Percentiles rank a stretch among this genome's conserved stretches.
Conservation (phyloP, 192 early-diverging fungal species). For the Dissophora globulifera region DNA sequence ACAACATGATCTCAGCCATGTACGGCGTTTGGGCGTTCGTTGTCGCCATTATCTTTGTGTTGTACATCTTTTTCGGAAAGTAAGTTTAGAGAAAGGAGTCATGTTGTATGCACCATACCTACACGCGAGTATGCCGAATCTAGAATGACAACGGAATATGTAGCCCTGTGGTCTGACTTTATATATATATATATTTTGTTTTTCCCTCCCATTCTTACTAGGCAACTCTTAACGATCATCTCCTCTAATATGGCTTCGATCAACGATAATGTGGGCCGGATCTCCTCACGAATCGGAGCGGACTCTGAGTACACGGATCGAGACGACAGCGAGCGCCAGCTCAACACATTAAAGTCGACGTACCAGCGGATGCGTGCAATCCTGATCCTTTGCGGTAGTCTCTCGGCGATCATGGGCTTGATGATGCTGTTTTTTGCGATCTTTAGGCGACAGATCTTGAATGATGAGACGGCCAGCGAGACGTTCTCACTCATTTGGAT, state of each 20-base stretch:
- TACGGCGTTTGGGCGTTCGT: slow-evolving; percentile 48
- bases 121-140: no score
- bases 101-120: no score
- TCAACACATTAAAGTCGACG: slow-evolving; percentile 44
- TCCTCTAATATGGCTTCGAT: slow-evolving; percentile 53
- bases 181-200: no score
- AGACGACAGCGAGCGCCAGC: slow-evolving; percentile 50
- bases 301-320: slow-evolving; percentile 48
- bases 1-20: slow-evolving; percentile 42
- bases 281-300: slow-evolving; percentile 44
- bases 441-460: slow-evolving; percentile 37
- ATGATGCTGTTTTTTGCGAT: slow-evolving; percentile 54
- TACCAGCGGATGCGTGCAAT: slow-evolving; percentile 46
- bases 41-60: slow-evolving; percentile 43
- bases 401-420: slow-evolving; percentile 48
- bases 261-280: slow-evolving; percentile 43
- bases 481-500: slow-evolving; percentile 44
- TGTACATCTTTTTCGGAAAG: slow-evolving; percentile 53
- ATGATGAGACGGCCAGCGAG: slow-evolving; percentile 36
- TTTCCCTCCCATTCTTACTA: slow-evolving; percentile 2
- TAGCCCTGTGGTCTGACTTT: no score
- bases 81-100: no score
- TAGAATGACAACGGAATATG: no score
- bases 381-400: slow-evolving; percentile 34
- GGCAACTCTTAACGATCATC: slow-evolving; percentile 52